A percentile compares a stretch with the other conserved stretches of the same genome.
These are phyloP conservation scores for Monosporascus sp. DNA, from an alignment of 2,329 filamentous ascomycete species.

Conservation along the genomic window DNA sequence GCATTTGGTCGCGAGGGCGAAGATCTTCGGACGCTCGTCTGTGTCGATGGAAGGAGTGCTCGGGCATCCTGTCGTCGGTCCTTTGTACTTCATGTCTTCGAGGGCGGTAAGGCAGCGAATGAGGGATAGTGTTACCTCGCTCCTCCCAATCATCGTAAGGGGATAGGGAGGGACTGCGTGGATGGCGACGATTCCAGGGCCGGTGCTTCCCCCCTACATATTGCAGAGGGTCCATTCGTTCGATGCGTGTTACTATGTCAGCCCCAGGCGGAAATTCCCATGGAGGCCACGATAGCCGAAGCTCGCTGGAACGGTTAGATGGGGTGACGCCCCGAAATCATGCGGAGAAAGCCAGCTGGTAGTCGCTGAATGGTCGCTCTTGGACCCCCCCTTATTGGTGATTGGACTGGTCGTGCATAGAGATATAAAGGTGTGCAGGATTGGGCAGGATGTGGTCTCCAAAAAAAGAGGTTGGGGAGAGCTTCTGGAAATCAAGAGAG, in stretches of 20 bases:
- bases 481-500: not conserved
- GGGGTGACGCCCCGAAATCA: conserved; percentile 21
- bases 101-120: conserved; percentile 32
- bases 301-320: conserved; percentile 18
- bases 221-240: conserved; percentile 27
- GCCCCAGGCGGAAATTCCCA: conserved; percentile 23
- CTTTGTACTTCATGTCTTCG: conserved; percentile 29
- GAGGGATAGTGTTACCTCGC: conserved; percentile 18
- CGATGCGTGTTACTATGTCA: conserved; percentile 17
- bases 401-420: conserved; percentile 27
- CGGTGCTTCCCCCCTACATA: conserved; percentile 24
- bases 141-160: conserved; percentile 27
- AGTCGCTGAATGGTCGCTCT: conserved; percentile 28
- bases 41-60: conserved; percentile 20
- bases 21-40: conserved; percentile 21
- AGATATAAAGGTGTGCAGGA: conserved; percentile 22
- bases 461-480: not conserved
- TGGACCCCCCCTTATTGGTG: conserved; percentile 19
- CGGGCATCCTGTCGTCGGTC: conserved; percentile 21
- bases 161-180: conserved; percentile 22
- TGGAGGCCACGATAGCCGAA: conserved; percentile 13
- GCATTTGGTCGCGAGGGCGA: conserved; percentile 21
- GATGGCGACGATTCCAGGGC: conserved; percentile 21
- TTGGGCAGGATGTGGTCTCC: conserved; percentile 14
- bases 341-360: conserved; percentile 28